These are phyloP conservation scores for Ogataea parapolymorpha DNA, from an alignment of 805 yeast species.

Conservation along the genomic window DNA sequence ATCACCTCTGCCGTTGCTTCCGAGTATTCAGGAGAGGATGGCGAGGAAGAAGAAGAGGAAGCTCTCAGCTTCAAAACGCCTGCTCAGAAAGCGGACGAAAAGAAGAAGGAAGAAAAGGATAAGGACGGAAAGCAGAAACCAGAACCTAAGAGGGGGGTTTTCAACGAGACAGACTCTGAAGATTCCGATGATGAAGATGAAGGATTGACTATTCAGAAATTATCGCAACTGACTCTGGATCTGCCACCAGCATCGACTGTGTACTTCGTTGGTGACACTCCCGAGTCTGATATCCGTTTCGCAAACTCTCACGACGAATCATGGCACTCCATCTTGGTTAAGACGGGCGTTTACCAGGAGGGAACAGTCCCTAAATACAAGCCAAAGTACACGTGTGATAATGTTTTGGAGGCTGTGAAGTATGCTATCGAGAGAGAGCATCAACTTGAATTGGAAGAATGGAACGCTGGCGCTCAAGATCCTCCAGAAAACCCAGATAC, in stretches of 20 bases:
- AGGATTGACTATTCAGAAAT: constrained; percentile 44
- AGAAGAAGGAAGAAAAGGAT: no score
- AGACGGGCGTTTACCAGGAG: constrained; percentile 83
- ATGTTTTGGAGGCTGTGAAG: constrained; percentile 78
- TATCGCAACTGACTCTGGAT: constrained; percentile 45
- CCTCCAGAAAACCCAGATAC: constrained; percentile 13
- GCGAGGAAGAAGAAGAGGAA: constrained; percentile 12
- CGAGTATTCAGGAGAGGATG: constrained; percentile 15
- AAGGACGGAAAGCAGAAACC: constrained; percentile 4
- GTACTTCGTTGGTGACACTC: constrained; percentile 87
- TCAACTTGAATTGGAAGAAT: constrained; percentile 63
- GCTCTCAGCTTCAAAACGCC: constrained; percentile 18
- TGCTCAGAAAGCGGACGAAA: not conserved
- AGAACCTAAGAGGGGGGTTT: constrained; percentile 16
- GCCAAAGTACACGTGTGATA: constrained; percentile 70
- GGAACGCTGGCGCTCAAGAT: constrained; percentile 48
- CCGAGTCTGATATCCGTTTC: constrained; percentile 83
- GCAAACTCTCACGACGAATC: constrained; percentile 83
- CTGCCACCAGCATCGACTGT: constrained; percentile 84
- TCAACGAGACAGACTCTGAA: constrained; percentile 33
- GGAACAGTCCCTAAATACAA: constrained; percentile 76
- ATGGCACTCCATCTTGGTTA: constrained; percentile 81
- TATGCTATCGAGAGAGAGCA: constrained; percentile 84
- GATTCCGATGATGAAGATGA: constrained; percentile 31
- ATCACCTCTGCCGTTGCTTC: constrained; percentile 21